Evolutionary conservation across 1,284 basidiomycete genomes (phyloP), one percentile per base, ranked within the genome.

Genomic region (Xerocomus amazonicus): DNA sequence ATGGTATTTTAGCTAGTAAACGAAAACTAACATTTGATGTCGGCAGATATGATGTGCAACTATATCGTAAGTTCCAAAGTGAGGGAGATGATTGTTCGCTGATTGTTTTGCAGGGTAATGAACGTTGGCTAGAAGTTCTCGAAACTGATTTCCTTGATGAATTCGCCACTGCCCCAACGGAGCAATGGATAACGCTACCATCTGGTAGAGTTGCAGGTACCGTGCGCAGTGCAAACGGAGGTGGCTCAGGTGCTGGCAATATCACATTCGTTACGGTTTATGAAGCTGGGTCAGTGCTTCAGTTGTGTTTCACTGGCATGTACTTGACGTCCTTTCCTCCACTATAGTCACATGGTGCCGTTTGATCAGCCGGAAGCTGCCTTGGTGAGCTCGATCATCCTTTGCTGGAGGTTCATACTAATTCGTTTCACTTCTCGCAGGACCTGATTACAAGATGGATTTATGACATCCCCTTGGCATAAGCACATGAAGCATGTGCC

Each of bases 311-410:
- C 4, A 12, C 17, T 29, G 43, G 31, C 10, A 2, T 14, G n/a
- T 33, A 32, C 23, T 64, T 41, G 8, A 3, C 13, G 19, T 29
- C 9, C 38, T 53, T 19, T 42, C 34, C 19, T 23, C 19, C 19
- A 26, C 47, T 31, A 49, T 60, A 89, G 88, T 29, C 88, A 91
- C 64, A 90, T 91, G 89, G 88, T 88, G 12, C 90, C 90, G 5
- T 83, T 78, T 60, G 88, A 95, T 68, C 89, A 92, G 61, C 85
- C 90, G 0, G 85, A 85, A 58, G 88, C 80, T 38, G 81, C 90
- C 45, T 70, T 83, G 61, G 84, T 87, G 61, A 50, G 79, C 19
- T 23, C 19, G 19, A 23, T 75, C 9, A 4, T 3, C 8, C 3
- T 19, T 8, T 7, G 4, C 9, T 40, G 19, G 26, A 44, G 3